Conservation (phyloP, 495 filamentous ascomycete genomes). For the Annulohypoxylon nitens region DNA sequence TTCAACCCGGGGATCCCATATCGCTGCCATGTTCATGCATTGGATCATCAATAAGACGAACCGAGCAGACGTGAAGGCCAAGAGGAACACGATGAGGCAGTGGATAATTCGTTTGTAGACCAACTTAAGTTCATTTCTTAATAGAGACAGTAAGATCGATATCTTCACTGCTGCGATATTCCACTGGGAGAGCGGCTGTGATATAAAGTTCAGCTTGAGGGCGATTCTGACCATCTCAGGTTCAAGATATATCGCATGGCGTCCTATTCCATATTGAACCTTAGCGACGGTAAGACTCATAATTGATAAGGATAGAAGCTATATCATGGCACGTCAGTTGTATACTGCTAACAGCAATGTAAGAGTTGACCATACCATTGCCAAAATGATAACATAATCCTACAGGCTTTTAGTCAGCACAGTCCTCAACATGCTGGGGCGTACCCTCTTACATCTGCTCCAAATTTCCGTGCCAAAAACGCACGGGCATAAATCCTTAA, state of each 20-base stretch:
- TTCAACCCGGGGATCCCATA: constrained; percentile 56
- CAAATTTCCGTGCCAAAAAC: constrained; percentile 59
- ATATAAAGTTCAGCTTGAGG: constrained; percentile 61
- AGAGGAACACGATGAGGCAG: constrained; percentile 53
- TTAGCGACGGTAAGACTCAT: constrained; percentile 53
- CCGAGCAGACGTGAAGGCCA: constrained; percentile 55
- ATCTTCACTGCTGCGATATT: constrained; percentile 61
- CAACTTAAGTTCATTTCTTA: constrained; percentile 55
- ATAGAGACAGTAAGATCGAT: constrained; percentile 61
- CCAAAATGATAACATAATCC: constrained; percentile 52
- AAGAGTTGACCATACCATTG: constrained; percentile 51
- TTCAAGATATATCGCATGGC: constrained; percentile 53
- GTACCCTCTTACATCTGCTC: constrained; percentile 58
- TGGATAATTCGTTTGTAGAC: constrained; percentile 56
- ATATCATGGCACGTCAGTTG: not conserved
- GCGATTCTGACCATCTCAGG: constrained; percentile 40
- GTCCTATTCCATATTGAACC: constrained; percentile 58
- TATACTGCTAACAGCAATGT: not conserved
- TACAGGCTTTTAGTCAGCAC: not conserved
- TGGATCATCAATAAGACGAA: constrained; percentile 52
- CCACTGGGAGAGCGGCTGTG: constrained; percentile 58
- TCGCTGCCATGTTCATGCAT: constrained; percentile 44
- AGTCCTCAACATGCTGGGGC: constrained; percentile 10
- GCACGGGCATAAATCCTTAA: constrained; percentile 62
- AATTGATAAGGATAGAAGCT: constrained; percentile 49